phyloP scores from a whole-genome alignment of 305 asterid genomes.

The Rubia balearica region DNA sequence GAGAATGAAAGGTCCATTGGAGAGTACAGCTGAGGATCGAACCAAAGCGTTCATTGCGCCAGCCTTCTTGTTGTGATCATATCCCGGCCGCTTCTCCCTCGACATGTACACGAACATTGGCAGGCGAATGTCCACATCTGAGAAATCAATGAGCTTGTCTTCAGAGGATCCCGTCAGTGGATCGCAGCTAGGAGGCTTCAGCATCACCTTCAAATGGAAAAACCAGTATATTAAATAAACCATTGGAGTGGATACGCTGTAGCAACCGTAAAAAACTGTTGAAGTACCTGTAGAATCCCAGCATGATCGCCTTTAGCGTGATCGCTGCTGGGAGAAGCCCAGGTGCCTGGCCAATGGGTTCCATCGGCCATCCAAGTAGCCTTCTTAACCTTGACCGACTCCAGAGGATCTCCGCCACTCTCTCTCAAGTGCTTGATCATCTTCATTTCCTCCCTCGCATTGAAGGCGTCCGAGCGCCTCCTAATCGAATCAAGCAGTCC shows the following conservation, averaged over 20 bases:
- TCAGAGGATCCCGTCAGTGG: constrained; percentile 34
- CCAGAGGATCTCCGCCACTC: constrained; percentile 34
- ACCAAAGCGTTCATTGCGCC: constrained; percentile 53
- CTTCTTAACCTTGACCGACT: constrained; percentile 32
- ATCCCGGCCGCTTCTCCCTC: constrained; percentile 47
- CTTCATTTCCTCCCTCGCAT: constrained; percentile 50
- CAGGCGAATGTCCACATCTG: constrained; percentile 40
- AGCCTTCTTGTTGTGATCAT: constrained; percentile 50
- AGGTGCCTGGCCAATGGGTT: constrained; percentile 49
- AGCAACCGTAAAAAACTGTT: no score
- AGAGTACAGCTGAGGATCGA: constrained; percentile 41
- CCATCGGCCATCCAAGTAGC: constrained; percentile 62
- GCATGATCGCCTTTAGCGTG: constrained; percentile 49
- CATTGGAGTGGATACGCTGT: no score
- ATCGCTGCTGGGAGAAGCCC: constrained; percentile 27
- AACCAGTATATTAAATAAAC: not conserved
- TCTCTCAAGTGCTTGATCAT: constrained; percentile 39
- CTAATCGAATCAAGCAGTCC: constrained; percentile 39
- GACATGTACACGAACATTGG: constrained; percentile 49
- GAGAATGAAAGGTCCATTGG: constrained; percentile 49
- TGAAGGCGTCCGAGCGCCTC: constrained; percentile 44
- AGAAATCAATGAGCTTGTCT: constrained; percentile 31
- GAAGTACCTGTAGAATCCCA: constrained; percentile 37
- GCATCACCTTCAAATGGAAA: constrained; percentile 28
- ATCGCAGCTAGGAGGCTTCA: constrained; percentile 43